Conservation (phyloP, 345 rosid species). For the Syzygium aromaticum region DNA sequence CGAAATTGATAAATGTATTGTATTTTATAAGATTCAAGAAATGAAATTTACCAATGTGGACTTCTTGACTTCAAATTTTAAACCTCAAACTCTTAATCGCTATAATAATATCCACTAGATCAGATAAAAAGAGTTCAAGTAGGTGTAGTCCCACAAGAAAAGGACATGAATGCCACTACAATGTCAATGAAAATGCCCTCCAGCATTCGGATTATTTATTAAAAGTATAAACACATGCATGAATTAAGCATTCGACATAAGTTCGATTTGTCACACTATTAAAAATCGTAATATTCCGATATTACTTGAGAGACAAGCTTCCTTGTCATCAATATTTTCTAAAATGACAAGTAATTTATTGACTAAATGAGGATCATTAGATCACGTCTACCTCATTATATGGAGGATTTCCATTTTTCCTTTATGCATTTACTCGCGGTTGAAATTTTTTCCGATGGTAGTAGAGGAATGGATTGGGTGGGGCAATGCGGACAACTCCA, state of each 20-base stretch:
- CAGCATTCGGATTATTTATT: neutral
- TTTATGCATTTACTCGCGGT: neutral
- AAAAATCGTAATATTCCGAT: neutral
- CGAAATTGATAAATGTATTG: neutral
- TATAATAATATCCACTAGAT: neutral
- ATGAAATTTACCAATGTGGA: neutral
- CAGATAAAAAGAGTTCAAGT: neutral
- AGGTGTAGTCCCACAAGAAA: neutral
- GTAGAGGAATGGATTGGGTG: neutral
- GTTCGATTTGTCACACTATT: neutral
- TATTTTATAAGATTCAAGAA: neutral
- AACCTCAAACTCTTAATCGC: neutral
- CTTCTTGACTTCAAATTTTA: neutral
- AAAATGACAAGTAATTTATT: neutral
- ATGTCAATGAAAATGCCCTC: neutral
- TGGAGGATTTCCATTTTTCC: neutral
- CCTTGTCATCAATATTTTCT: neutral
- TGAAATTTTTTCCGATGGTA: neutral
- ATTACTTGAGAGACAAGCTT: neutral
- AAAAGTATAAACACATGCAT: neutral
- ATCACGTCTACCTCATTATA: neutral
- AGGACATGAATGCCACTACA: neutral
- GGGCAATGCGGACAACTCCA: neutral
- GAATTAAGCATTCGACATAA: neutral
- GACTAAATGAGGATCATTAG: neutral